Evolutionary conservation across 2,329 filamentous ascomycete species (phyloP).

Genomic region (Beauveria sp.): DNA sequence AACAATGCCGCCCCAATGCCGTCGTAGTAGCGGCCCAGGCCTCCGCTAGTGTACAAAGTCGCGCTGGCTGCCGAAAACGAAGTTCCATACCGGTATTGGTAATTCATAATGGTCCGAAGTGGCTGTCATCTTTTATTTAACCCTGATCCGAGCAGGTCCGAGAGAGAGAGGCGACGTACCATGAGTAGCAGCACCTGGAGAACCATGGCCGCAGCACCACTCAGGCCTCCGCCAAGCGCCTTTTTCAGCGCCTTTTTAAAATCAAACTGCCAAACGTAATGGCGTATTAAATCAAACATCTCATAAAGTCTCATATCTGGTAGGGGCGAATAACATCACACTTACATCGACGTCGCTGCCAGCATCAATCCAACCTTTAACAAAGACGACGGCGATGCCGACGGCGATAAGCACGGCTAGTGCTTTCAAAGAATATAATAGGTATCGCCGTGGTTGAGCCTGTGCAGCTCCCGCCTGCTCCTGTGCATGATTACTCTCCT

Average conservation of each 20-base stretch:
- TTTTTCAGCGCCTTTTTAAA: constrained; percentile 34
- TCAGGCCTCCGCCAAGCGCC: constrained; percentile 38
- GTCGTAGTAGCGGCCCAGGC: constrained; percentile 36
- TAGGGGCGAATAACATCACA: neutral
- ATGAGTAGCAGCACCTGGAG: constrained; percentile 40
- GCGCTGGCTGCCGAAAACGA: constrained; percentile 31
- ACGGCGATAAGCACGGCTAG: neutral
- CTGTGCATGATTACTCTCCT: neutral
- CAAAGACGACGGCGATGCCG: constrained; percentile 22
- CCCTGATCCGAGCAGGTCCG: neutral
- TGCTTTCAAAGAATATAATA: neutral
- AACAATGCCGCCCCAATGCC: constrained; percentile 37
- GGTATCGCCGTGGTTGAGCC: neutral
- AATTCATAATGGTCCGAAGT: constrained; percentile 43
- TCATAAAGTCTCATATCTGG: too few species aligned
- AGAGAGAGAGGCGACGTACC: constrained; percentile 21
- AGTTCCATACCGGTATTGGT: constrained; percentile 40
- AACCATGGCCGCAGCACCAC: constrained; percentile 41
- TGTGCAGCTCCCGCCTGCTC: neutral
- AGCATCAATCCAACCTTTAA: constrained; percentile 39
- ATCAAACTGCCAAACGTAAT: constrained; percentile 29
- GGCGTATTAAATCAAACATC: neutral
- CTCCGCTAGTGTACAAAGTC: constrained; percentile 35
- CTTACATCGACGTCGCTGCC: constrained; percentile 31
- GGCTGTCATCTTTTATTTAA: constrained; percentile 23